phyloP scores from a whole-genome alignment of 2,329 filamentous ascomycete species.

The Exophiala spinifera region DNA sequence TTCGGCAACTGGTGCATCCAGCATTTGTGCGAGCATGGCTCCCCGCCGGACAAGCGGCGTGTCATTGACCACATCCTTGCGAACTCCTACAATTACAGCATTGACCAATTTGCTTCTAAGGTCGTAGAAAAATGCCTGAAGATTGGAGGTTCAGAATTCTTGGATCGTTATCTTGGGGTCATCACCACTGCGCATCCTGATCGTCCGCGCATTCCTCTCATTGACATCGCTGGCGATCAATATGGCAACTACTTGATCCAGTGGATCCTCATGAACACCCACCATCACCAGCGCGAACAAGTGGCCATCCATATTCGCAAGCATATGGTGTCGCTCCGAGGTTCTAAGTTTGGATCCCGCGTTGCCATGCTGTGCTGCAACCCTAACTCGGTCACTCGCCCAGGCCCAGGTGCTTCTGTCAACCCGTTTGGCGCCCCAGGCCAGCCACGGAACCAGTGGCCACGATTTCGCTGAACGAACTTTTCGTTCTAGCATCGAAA shows the following conservation, averaged over 20 bases:
- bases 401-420: conserved; percentile 72
- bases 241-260: conserved; percentile 98
- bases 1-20: conserved; percentile 99
- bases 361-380: conserved; percentile 99
- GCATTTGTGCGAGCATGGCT: conserved; percentile 96
- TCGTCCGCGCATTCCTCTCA: conserved; percentile 90
- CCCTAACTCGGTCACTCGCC: conserved; percentile 81
- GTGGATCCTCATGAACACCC: conserved; percentile 88
- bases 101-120: conserved; percentile 98
- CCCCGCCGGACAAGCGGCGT: conserved; percentile 82
- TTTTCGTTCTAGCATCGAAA: too few relatives aligned
- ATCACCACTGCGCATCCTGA: conserved; percentile 89
- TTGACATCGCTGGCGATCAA: conserved; percentile 96
- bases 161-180: conserved; percentile 86
- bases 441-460: conserved; percentile 48
- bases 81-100: conserved; percentile 93
- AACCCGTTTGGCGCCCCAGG: conserved; percentile 57
- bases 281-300: conserved; percentile 83
- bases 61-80: conserved; percentile 94
- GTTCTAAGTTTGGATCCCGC: conserved; percentile 96
- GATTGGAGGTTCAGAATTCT: conserved; percentile 85
- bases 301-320: conserved; percentile 94
- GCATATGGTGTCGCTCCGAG: conserved; percentile 98
- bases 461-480: conserved; percentile 54
- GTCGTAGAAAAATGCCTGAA: conserved; percentile 99